Evolutionary conservation across 2,329 filamentous ascomycete species (phyloP).

Genomic region (Nannizziopsis barbatae): DNA sequence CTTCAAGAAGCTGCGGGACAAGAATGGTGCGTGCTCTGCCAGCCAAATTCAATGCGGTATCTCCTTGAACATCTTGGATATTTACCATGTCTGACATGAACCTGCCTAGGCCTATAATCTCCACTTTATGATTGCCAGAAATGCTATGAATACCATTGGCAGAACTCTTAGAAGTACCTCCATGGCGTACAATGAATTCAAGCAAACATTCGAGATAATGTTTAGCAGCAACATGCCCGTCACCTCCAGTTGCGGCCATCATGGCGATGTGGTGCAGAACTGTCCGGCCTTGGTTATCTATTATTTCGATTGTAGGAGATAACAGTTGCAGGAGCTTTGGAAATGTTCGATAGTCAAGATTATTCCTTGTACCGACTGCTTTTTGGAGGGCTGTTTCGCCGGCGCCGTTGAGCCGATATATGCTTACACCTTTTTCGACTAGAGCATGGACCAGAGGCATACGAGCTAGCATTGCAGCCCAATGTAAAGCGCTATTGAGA

Average conservation of each 20-base stretch:
- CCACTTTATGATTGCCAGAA: constrained; percentile 24
- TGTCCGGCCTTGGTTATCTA: constrained; percentile 79
- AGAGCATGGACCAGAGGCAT: constrained; percentile 71
- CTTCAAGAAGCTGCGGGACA: constrained; percentile 90
- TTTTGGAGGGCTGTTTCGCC: constrained; percentile 91
- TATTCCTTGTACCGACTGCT: constrained; percentile 86
- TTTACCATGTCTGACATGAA: constrained; percentile 98
- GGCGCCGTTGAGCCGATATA: constrained; percentile 74
- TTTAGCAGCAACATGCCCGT: constrained; percentile 70
- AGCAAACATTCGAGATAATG: constrained; percentile 93
- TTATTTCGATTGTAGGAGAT: constrained; percentile 77
- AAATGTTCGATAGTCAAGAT: constrained; percentile 81
- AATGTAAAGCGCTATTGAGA: constrained; percentile 78
- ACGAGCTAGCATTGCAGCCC: constrained; percentile 86
- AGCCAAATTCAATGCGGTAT: constrained; percentile 88
- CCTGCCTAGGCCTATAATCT: constrained; percentile 75
- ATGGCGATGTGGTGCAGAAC: constrained; percentile 94
- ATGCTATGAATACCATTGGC: constrained; percentile 21
- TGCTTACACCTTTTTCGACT: constrained; percentile 73
- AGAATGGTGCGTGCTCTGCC: constrained; percentile 92
- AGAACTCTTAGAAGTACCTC: constrained; percentile 46
- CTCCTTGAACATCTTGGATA: constrained; percentile 81
- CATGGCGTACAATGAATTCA: constrained; percentile 86
- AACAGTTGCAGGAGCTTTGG: constrained; percentile 81
- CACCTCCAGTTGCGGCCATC: constrained; percentile 87